A percentile compares a stretch with the other conserved stretches of the same genome.
phyloP scores from a whole-genome alignment of 2,329 filamentous ascomycete species.

The Clarireedia monteithiana region DNA sequence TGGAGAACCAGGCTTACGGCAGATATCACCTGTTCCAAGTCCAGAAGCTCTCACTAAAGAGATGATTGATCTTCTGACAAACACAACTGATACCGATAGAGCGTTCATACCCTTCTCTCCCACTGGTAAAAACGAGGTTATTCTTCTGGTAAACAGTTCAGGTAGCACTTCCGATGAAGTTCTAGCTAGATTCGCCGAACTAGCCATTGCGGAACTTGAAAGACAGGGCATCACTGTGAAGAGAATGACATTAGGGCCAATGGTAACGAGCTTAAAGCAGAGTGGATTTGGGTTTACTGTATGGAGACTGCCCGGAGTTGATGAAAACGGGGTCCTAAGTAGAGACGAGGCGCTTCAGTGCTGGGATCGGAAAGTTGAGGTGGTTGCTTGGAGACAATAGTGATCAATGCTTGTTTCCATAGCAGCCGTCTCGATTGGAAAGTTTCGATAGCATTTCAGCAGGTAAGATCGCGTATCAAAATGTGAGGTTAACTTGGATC shows the following conservation, averaged over 20 bases:
- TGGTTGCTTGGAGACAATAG: slow-evolving; percentile 22
- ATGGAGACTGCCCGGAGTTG: not conserved
- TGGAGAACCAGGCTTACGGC: not conserved
- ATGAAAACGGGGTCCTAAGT: slow-evolving; percentile 12
- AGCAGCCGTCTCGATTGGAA: not conserved
- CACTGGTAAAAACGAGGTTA: slow-evolving; percentile 13
- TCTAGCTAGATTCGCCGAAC: slow-evolving; percentile 21
- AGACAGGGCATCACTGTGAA: slow-evolving; percentile 14
- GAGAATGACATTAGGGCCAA: slow-evolving; percentile 14
- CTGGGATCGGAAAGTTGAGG: slow-evolving; percentile 22
- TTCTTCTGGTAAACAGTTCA: slow-evolving; percentile 21
- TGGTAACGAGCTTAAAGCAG: not conserved
- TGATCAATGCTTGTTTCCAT: not conserved
- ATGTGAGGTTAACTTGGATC: no score
- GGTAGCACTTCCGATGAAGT: slow-evolving; percentile 24
- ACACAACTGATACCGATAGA: not conserved
- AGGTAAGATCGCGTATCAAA: not conserved
- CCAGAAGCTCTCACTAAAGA: slow-evolving; percentile 2
- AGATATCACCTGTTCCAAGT: not conserved
- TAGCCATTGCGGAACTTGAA: slow-evolving; percentile 21
- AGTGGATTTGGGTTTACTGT: not conserved
- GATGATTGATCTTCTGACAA: not conserved
- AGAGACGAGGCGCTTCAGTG: slow-evolving; percentile 11
- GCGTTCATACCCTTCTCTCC: not conserved
- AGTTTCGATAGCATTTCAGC: not conserved